Evolutionary conservation across 345 rosid species (phyloP).

Genomic region (Lumnitzera racemosa): DNA sequence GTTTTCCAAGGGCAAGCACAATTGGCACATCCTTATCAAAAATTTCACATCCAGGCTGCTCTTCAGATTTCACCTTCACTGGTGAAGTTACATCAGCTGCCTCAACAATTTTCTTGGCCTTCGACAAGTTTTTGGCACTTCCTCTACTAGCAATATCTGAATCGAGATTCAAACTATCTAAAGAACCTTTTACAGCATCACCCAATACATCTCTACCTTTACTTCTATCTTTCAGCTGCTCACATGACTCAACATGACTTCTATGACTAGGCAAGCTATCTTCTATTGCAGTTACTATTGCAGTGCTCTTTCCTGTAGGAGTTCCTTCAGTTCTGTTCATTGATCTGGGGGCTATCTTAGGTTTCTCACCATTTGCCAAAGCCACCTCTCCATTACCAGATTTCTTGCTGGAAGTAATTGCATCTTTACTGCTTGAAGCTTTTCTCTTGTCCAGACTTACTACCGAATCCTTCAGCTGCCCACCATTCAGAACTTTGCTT

Average conservation of each 20-base stretch:
- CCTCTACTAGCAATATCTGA: conserved; percentile 19
- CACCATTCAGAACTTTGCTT: conserved; percentile 24
- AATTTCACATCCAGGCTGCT: not conserved
- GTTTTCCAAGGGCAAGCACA: conserved; percentile 34
- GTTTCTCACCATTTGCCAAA: conserved; percentile 32
- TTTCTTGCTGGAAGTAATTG: conserved; percentile 29
- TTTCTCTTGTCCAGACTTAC: conserved; percentile 23
- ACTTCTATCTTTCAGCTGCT: conserved; percentile 26
- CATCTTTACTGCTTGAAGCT: conserved; percentile 24
- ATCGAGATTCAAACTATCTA: conserved; percentile 24
- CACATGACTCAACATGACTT: conserved; percentile 9
- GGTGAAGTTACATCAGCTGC: conserved; percentile 21
- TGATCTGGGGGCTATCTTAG: conserved; percentile 21
- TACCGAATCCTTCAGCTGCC: conserved; percentile 21
- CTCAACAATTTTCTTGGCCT: conserved; percentile 25
- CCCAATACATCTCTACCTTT: conserved; percentile 23
- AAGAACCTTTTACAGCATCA: conserved; percentile 19
- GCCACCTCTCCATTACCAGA: conserved; percentile 24
- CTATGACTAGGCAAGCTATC: conserved; percentile 17
- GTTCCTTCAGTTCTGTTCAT: conserved; percentile 28
- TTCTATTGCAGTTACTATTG: conserved; percentile 20
- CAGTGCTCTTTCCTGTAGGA: conserved; percentile 20
- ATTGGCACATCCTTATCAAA: conserved; percentile 4
- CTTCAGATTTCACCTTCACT: conserved; percentile 10
- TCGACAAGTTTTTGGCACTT: conserved; percentile 24